Evolutionary conservation across 257 asterid species (phyloP).

Genomic region (Cinchona pubescens): DNA sequence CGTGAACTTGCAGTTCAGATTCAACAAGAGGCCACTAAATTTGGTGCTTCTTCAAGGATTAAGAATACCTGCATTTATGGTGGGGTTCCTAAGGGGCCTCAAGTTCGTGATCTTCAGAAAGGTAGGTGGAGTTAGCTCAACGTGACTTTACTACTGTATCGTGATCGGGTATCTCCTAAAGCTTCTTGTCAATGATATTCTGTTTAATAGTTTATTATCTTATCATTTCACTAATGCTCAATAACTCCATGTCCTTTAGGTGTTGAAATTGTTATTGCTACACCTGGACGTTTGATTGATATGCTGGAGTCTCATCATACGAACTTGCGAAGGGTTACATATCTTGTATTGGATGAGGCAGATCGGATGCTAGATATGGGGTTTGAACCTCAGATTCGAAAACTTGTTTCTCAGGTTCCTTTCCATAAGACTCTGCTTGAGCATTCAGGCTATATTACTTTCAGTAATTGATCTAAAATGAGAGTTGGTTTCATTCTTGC

Average conservation of each 20-base stretch:
- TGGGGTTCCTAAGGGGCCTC: constrained; percentile 99
- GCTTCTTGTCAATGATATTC: constrained; percentile 45
- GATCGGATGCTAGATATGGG: constrained; percentile 98
- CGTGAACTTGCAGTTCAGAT: constrained; percentile 99
- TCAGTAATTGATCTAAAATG: background rate
- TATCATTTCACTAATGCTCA: constrained; percentile 19
- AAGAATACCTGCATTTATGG: constrained; percentile 98
- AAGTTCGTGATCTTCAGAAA: constrained; percentile 99
- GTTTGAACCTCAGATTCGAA: constrained; percentile 85
- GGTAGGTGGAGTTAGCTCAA: constrained; percentile 99
- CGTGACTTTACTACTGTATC: constrained; percentile 98
- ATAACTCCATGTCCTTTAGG: constrained; percentile 39
- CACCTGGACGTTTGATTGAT: constrained; percentile 92
- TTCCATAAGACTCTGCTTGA: background rate
- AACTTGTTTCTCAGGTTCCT: constrained; percentile 81
- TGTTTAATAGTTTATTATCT: constrained; percentile 14
- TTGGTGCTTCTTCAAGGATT: constrained; percentile 98
- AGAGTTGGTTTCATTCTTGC: background rate
- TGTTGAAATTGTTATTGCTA: constrained; percentile 89
- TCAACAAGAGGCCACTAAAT: constrained; percentile 95
- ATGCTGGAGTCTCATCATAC: constrained; percentile 91
- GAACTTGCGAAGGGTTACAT: constrained; percentile 84
- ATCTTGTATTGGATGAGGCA: constrained; percentile 90
- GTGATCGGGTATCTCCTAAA: constrained; percentile 99
- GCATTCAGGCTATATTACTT: background rate